These are phyloP conservation scores for Solanum aculeatissimum DNA, from an alignment of 305 asterid species.

Conservation along the genomic window DNA sequence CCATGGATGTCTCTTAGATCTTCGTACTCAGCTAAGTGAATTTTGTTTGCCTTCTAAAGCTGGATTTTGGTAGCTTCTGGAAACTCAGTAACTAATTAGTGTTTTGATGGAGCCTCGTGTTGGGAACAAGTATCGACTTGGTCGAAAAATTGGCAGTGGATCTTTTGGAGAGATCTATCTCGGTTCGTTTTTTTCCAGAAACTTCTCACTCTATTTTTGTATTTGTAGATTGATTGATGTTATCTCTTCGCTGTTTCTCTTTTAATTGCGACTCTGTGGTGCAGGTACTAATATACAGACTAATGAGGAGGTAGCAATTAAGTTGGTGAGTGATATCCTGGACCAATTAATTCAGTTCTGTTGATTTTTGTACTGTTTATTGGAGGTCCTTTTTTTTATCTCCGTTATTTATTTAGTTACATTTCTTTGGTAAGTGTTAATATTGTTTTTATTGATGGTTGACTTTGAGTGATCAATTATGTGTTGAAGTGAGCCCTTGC, in stretches of 20 bases:
- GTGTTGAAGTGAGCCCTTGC: background rate
- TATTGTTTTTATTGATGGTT: background rate
- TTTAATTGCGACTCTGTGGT: slow-evolving; percentile 8
- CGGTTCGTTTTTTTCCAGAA: slow-evolving; percentile 19
- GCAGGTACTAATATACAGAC: slow-evolving; percentile 62
- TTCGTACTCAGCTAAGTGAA: background rate
- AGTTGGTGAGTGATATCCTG: slow-evolving; percentile 44
- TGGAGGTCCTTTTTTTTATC: background rate
- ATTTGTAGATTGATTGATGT: background rate
- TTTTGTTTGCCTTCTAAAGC: background rate
- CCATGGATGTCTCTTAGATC: slow-evolving; percentile 5
- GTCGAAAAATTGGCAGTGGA: slow-evolving; percentile 80
- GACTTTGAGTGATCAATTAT: background rate
- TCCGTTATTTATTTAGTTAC: background rate
- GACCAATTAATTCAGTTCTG: background rate
- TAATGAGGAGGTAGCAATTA: slow-evolving; percentile 73
- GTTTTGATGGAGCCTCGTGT: slow-evolving; percentile 64
- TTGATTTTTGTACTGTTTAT: background rate
- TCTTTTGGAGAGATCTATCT: slow-evolving; percentile 81
- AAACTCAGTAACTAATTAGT: background rate
- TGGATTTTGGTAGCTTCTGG: slow-evolving; percentile 11
- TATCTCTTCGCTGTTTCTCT: background rate
- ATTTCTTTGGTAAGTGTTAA: background rate
- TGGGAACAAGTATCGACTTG: slow-evolving; percentile 64
- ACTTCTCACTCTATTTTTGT: background rate